A percentile compares a stretch with the other conserved stretches of the same genome.
Evolutionary conservation across 164 flowering plant species (phyloP).

Genomic region (Warburgia ugandensis): DNA sequence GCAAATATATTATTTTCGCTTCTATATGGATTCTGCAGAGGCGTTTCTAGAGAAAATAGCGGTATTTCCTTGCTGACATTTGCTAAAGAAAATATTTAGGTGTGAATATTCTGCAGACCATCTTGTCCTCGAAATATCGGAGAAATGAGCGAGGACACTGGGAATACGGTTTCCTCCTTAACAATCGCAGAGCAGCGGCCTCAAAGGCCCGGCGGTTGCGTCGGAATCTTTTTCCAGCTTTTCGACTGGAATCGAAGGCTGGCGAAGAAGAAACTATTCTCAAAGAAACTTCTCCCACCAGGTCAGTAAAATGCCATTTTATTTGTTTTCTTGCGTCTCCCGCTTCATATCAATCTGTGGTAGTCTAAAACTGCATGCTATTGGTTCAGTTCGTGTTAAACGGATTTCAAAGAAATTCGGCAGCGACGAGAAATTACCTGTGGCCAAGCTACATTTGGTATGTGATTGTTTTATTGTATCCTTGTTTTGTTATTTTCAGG

Average conservation of each 20-base stretch:
- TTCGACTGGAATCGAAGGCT: conserved; percentile 84
- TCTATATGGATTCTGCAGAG: too few species aligned
- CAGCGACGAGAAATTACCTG: conserved; percentile 65
- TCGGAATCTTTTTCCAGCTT: conserved; percentile 83
- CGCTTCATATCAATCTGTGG: too few species aligned
- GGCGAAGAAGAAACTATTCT: conserved; percentile 78
- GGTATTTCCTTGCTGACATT: too few species aligned
- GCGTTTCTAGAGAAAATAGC: too few species aligned
- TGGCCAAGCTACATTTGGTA: conserved; percentile 68
- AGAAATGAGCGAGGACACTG: conserved; percentile 36
- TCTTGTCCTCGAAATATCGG: too few species aligned
- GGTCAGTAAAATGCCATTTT: conserved; percentile 25
- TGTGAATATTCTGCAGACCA: too few species aligned
- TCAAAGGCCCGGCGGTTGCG: conserved; percentile 73
- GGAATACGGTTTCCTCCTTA: conserved; percentile 33
- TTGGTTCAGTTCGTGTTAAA: conserved; percentile 46
- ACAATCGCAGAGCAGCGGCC: conserved; percentile 63
- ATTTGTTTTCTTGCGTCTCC: too few species aligned
- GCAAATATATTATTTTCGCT: too few species aligned
- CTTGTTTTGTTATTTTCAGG: neutral
- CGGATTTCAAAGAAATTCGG: conserved; percentile 59
- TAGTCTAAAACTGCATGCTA: too few species aligned
- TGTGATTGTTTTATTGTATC: conserved; percentile 3
- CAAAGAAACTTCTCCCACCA: conserved; percentile 68
- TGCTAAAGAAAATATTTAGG: too few species aligned